Percentiles rank a stretch among this genome's conserved stretches.
These are phyloP conservation scores for Fusarium protoensiforme DNA, from an alignment of 2,329 filamentous ascomycete genomes.

Conservation along the genomic window DNA sequence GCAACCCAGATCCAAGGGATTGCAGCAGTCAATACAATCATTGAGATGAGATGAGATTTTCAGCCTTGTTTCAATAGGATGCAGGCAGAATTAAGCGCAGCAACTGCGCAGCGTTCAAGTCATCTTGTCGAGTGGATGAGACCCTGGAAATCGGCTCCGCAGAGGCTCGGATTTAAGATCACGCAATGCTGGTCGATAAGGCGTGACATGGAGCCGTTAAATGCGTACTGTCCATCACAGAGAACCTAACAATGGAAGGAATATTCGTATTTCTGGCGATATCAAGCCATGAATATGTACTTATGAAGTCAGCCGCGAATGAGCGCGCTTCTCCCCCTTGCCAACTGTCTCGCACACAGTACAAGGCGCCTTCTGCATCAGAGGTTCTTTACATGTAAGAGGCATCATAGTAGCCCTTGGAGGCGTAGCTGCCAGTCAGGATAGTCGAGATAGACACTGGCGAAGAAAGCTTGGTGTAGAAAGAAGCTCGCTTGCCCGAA, in stretches of 20 bases:
- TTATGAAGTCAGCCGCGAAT: not conserved
- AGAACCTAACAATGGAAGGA: not conserved
- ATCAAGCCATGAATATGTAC: not conserved
- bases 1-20: not conserved
- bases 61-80: not conserved
- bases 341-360: not conserved
- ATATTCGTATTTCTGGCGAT: not conserved
- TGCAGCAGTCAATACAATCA: not conserved
- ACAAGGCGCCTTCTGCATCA: not conserved
- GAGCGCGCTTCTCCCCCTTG: not conserved
- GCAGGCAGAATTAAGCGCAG: not conserved
- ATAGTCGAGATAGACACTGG: conserved; percentile 49
- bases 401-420: conserved; percentile 33
- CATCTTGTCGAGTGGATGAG: not conserved
- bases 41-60: not conserved
- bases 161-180: not conserved
- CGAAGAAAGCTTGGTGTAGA: conserved; percentile 47
- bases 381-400: conserved; percentile 27
- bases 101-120: not conserved
- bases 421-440: conserved; percentile 33
- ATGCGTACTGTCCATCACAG: not conserved
- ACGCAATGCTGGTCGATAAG: not conserved
- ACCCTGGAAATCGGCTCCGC: not conserved
- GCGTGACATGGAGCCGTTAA: not conserved
- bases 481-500: conserved; percentile 53